A percentile compares a stretch with the other conserved stretches of the same genome.
These are phyloP conservation scores for Aristolochia fimbriata DNA, from an alignment of 164 flowering plant genomes.

Conservation along the genomic window DNA sequence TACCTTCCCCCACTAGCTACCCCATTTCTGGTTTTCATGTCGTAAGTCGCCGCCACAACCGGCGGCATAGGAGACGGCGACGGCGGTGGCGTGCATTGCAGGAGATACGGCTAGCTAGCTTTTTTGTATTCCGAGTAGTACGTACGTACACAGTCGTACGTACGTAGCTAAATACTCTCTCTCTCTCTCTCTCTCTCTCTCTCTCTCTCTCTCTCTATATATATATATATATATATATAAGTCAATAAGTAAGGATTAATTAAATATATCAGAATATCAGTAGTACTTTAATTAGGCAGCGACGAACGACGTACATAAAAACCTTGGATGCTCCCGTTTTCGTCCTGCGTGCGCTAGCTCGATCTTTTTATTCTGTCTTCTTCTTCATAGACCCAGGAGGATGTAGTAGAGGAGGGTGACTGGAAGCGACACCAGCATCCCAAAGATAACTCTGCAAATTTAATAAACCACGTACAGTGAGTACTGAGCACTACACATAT, in stretches of 20 bases:
- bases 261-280: no score
- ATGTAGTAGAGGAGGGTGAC: conserved; percentile 61
- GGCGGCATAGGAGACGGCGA: not conserved
- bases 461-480: conserved; percentile 1
- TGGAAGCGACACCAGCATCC: conserved; percentile 59
- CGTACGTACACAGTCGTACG: no score
- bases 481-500: not conserved
- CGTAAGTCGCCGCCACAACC: no score
- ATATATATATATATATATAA: no score
- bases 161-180: not conserved
- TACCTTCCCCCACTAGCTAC: conserved; percentile 9
- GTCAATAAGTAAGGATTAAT: not conserved
- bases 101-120: no score
- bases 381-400: conserved; percentile 37
- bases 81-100: not conserved
- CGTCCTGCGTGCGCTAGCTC: no score
- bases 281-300: not conserved
- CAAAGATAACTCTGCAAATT: conserved; percentile 57
- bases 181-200: no score
- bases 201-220: no score
- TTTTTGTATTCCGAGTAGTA: not conserved
- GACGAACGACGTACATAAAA: not conserved
- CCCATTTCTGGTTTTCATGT: not conserved
- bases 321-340: conserved; percentile 12
- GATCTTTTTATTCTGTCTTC: conserved; percentile 6